A percentile compares a stretch with the other conserved stretches of the same genome.
phyloP scores from a whole-genome alignment of 352 stramenopile genomes.

The Phytophthora podocarpi region DNA sequence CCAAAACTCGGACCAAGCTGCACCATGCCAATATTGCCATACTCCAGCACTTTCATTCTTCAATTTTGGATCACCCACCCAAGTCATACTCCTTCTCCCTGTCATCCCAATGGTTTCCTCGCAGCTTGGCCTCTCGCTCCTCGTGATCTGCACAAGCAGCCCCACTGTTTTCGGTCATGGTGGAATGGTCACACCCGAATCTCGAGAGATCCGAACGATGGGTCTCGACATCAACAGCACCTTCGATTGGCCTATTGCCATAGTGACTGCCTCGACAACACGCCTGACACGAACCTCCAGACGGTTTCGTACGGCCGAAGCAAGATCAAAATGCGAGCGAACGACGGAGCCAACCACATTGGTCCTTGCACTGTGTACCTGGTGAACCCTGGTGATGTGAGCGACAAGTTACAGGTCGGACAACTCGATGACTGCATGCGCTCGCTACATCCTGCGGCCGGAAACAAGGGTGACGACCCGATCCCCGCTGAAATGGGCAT shows the following conservation, averaged over 20 bases:
- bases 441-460: conserved; percentile 35
- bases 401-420: conserved; percentile 38
- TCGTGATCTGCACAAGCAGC: not conserved
- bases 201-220: conserved; percentile 48
- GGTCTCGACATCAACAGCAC: conserved; percentile 38
- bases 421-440: conserved; percentile 50
- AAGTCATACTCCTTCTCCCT: not conserved
- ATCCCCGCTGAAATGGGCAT: conserved; percentile 45
- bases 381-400: conserved; percentile 35
- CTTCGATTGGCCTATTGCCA: conserved; percentile 40
- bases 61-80: conserved; percentile 3
- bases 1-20: not conserved
- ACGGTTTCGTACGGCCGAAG: conserved; percentile 29
- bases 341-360: conserved; percentile 50
- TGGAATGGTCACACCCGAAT: conserved; percentile 39
- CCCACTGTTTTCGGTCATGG: conserved; percentile 28
- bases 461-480: conserved; percentile 32
- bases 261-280: conserved; percentile 46
- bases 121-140: not conserved
- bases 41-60: conserved; percentile 10
- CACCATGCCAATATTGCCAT: not conserved
- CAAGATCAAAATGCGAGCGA: conserved; percentile 48
- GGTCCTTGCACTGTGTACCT: conserved; percentile 44
- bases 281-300: conserved; percentile 37
- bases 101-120: conserved; percentile 20